Base-by-base conservation (phyloP, 306 rosid genomes). In the Alnus glutinosa region DNA sequence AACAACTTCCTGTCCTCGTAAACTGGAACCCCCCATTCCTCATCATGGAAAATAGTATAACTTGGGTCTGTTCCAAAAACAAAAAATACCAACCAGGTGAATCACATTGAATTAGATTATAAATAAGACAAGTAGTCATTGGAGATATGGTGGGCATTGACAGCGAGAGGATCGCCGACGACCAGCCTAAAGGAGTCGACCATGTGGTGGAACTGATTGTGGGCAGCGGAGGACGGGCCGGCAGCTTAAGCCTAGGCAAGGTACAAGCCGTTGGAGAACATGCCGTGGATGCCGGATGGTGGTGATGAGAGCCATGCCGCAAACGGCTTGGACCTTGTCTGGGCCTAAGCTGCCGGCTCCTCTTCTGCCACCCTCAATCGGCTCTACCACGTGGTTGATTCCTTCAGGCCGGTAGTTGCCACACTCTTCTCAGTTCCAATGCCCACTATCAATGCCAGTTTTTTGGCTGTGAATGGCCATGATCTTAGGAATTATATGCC, bases 11-110 rank as follows among this genome's bases (percentile, higher is more conserved):
- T 83, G 77, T 95, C 99, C 49, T 95, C 92, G 63, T 84, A 70
- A 67, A 83, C 88, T 13, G 92, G 98, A 83, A 91, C 87, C 46
- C 99, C 98, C 99, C 98, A 95, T 84, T 95, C 99, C 80, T 88
- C 84, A 32, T 95, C 99, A 52, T 93, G 99, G 83, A 95, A 95
- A 32, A 86, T 76, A 77, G 66, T 81, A 59, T 95, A 95, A 30
- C 84, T 78, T 68, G 96, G 93, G 46, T 91, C 99, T 95, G 88
- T 72, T 57, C 12, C 23, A 58, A 61, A 42, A 73, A 83, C 66
- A 71, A 79, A 82, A 44, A 30, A 30, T 68, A 64, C 18, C 42
- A 70, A 32, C 36, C 15, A 16, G n/a, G 3, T 47, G 62, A 69
- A 72, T 23, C 58, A 68, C 73, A 61, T 4, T 34, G 12, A n/a